Evolutionary conservation across 352 stramenopile species (phyloP), one percentile per base, ranked within the genome.

Genomic region (Globisporangium heterothallicum): DNA sequence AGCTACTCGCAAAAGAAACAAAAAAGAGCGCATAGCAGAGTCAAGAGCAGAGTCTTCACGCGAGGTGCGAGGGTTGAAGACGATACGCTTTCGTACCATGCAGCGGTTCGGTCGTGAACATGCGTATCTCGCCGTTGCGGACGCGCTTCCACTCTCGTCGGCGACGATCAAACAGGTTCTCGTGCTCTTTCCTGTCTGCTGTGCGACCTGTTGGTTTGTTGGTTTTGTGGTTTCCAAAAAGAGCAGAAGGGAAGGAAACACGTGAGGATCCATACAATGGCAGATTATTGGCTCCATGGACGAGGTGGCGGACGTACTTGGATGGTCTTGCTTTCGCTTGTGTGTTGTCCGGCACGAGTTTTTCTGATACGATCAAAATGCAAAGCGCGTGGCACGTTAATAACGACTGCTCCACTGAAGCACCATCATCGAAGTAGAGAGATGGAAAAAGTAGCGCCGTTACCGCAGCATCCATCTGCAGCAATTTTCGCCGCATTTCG

Each of bases 131-230:
- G 7, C 79, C 79, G 35, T 66, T 69, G 34, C 74, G 77, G 46
- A 88, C 68, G 45, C 79, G 79, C 45, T 87, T 91, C 77, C 77
- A 88, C 50, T 88, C 75, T 14, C 75, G 74, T 62, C 74, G 74
- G 32, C 77, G 77, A 27, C 77, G 73, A 22, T 83, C 73, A 48
- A 87, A 91, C 49, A 91, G 63, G 53, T 91, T 72, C 32, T 86
- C 75, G 52, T 91, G 79, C 63, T 86, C 75, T 32, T 72, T 74
- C 50, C 88, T 88, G 62, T 88, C 77, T 34, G 70, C 79, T 1
- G 77, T 67, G 41, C 79, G 77, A 35, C 66, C 79, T 91, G 46
- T 49, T 42, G n/a, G n/a, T n/a, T n/a, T n/a, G n/a, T n/a, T n/a
- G n/a, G n/a, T n/a, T n/a, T n/a, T n/a, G n/a, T n/a, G n/a, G n/a